These are phyloP conservation scores for Halophytophthora batemanensis DNA, from an alignment of 352 stramenopile genomes.

Conservation along the genomic window DNA sequence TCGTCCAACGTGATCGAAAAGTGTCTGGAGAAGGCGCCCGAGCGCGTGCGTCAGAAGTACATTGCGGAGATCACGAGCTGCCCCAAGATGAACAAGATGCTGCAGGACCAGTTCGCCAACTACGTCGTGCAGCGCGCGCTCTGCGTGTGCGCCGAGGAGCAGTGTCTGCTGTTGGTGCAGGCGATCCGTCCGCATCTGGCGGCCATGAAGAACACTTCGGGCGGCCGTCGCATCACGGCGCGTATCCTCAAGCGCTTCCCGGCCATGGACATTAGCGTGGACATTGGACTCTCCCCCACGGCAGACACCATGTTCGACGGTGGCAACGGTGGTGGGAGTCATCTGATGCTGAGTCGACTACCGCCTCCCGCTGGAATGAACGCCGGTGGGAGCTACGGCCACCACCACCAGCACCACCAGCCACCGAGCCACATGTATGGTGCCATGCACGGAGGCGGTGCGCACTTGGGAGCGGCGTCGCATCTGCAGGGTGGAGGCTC, in stretches of 20 bases:
- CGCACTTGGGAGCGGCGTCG: conserved; percentile 16
- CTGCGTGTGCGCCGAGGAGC: conserved; percentile 92
- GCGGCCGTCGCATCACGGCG: conserved; percentile 92
- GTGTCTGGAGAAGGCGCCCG: conserved; percentile 93
- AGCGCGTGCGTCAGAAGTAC: conserved; percentile 70
- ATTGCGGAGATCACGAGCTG: conserved; percentile 73
- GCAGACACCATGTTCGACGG: conserved; percentile 29
- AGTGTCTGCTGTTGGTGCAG: conserved; percentile 93
- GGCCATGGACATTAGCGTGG: conserved; percentile 90
- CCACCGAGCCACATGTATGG: conserved; percentile 31
- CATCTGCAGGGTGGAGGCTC: conserved; percentile 22
- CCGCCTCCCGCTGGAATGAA: conserved; percentile 14
- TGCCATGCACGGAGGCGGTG: conserved; percentile 19
- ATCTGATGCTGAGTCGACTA: conserved; percentile 32
- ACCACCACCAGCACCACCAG: conserved; percentile 32
- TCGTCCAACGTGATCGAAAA: conserved; percentile 99
- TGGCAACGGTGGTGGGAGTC: conserved; percentile 14
- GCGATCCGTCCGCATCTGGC: conserved; percentile 95
- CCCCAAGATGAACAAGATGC: conserved; percentile 90
- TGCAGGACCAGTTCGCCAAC: conserved; percentile 98
- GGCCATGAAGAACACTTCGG: conserved; percentile 93
- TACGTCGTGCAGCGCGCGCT: conserved; percentile 98
- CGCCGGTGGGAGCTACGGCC: conserved; percentile 14
- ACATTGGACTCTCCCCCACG: conserved; percentile 48
- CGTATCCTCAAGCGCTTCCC: conserved; percentile 97